These are phyloP conservation scores for Stagonosporopsis vannaccii DNA, from an alignment of 2,329 filamentous ascomycete genomes.

Conservation along the genomic window DNA sequence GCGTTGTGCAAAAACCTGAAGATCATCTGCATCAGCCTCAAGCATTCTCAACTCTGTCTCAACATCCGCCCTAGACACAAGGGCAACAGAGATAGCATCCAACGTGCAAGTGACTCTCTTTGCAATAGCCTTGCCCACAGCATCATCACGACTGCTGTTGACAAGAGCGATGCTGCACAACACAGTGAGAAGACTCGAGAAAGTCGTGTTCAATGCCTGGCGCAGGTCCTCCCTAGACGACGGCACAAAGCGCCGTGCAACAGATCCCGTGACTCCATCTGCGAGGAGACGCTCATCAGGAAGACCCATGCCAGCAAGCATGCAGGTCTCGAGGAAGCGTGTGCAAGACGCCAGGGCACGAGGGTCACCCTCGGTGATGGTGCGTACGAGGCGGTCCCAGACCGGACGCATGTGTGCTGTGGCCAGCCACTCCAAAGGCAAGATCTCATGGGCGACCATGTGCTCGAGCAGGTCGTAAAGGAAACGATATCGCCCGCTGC, in stretches of 20 bases:
- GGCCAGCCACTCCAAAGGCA: conserved; percentile 51
- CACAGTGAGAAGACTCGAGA: conserved; percentile 45
- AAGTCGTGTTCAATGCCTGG: conserved; percentile 45
- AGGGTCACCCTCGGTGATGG: conserved; percentile 39
- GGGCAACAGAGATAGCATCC: conserved; percentile 33
- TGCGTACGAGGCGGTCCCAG: conserved; percentile 45
- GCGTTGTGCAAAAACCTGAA: conserved; percentile 40
- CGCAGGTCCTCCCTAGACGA: conserved; percentile 39
- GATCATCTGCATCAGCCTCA: conserved; percentile 31
- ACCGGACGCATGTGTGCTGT: conserved; percentile 45
- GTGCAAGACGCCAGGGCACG: conserved; percentile 36
- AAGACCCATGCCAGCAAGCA: conserved; percentile 39
- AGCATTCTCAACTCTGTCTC: conserved; percentile 32
- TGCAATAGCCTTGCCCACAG: conserved; percentile 20
- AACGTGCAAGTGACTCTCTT: conserved; percentile 33
- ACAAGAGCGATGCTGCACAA: conserved; percentile 44
- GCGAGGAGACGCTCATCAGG: conserved; percentile 34
- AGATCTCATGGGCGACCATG: conserved; percentile 43
- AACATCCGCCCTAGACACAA: conserved; percentile 35
- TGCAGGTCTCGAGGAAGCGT: conserved; percentile 41
- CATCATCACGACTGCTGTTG: conserved; percentile 29
- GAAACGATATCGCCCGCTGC: conserved; percentile 40
- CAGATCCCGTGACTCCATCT: conserved; percentile 24
- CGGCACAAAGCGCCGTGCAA: conserved; percentile 31
- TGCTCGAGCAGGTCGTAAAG: conserved; percentile 45